Evolutionary conservation across 495 filamentous ascomycete genomes (phyloP), one percentile per base, ranked within the genome.

Genomic region (Immersiella caudata): DNA sequence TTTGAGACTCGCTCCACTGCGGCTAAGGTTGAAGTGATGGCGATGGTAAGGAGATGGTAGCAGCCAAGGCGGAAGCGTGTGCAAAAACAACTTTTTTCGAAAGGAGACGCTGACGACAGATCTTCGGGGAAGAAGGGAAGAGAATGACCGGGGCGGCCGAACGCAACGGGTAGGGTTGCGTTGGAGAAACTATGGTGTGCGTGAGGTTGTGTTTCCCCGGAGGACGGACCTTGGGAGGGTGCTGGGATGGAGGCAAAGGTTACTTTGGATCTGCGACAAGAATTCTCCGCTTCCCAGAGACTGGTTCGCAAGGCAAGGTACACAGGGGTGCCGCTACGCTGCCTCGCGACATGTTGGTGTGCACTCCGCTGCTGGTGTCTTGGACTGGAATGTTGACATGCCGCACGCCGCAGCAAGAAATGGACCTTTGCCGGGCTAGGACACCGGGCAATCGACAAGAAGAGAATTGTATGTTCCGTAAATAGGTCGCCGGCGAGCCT

Each of bases 381-480:
- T 18, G 16, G 52, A 9, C 24, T 55, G 52, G 52, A 22, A 55
- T 55, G 20, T 16, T 55, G 24, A 11, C 52, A 8, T 11, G 52
- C 24, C 9, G 9, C 40, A 12, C 40, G 40, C 40, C 40, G 40
- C 52, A 16, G n/a, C 21, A 22, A 55, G 7, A 55, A 11, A 55
- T n/a, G 52, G 20, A 6, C 21, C 20, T 55, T 55, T 22, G 6
- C 24, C 52, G 52, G 21, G 52, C 24, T n/a, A 6, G 52, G 16
- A 14, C 40, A 18, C 40, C 40, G 40, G 40, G 14, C 40, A 46
- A 46, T 46, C 5, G 40, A 46, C 40, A 46, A 12, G 52, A n/a
- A 22, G 24, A 22, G 52, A 55, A 55, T 55, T 55, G 52, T n/a
- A 55, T 55, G 20, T 55, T 55, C 52, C 52, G 20, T 24, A 55